phyloP scores from a whole-genome alignment of 2,329 filamentous ascomycete species.

The Scedosporium aurantiacum region DNA sequence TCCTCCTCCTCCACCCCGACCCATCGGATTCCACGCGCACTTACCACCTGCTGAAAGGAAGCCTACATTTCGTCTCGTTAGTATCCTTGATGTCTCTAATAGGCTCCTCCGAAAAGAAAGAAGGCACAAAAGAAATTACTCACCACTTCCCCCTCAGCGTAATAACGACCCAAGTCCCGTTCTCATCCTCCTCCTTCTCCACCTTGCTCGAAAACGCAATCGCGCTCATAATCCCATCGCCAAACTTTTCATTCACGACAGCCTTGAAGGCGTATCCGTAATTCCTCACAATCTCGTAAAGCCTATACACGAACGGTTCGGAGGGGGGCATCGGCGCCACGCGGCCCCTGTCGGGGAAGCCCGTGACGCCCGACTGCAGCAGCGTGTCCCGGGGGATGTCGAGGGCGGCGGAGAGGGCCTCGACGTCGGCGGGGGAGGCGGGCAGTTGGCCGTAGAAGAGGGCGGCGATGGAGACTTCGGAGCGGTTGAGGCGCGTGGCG shows the following conservation, averaged over 20 bases:
- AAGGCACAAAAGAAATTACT: slow-evolving; percentile 18
- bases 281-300: slow-evolving; percentile 94
- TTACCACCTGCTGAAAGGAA: too few species aligned
- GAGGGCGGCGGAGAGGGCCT: slow-evolving; percentile 55
- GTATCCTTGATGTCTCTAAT: too few species aligned
- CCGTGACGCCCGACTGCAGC: slow-evolving; percentile 46
- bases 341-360: slow-evolving; percentile 71
- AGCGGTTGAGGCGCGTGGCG: slow-evolving; percentile 59
- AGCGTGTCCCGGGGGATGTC: slow-evolving; percentile 46
- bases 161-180: slow-evolving; percentile 79
- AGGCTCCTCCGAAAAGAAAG: too few species aligned
- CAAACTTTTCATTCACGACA: slow-evolving; percentile 88
- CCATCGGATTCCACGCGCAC: too few species aligned
- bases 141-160: slow-evolving; percentile 77
- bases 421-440: slow-evolving; percentile 56
- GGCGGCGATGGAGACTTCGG: slow-evolving; percentile 76
- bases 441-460: slow-evolving; percentile 83
- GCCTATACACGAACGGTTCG: slow-evolving; percentile 56
- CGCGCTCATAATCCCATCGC: slow-evolving; percentile 92
- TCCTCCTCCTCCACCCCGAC: too few species aligned
- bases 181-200: slow-evolving; percentile 83
- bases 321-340: slow-evolving; percentile 29
- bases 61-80: too few species aligned
- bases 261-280: slow-evolving; percentile 96
- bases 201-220: slow-evolving; percentile 86